Conservation (phyloP, 2,329 filamentous ascomycete genomes). For the Phoma sp. region DNA sequence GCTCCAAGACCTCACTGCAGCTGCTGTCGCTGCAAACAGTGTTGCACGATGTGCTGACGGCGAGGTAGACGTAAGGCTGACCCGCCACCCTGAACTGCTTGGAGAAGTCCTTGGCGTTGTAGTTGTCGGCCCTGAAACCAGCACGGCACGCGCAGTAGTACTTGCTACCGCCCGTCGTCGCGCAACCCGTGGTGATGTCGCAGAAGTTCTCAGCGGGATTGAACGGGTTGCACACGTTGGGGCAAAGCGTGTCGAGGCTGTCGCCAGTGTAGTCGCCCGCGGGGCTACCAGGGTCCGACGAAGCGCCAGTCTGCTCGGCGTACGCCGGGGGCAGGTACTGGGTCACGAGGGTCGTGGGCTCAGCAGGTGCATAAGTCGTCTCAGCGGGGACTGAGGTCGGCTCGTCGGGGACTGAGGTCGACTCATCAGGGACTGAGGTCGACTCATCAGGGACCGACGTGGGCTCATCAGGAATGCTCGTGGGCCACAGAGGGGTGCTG, state of each 20-base stretch:
- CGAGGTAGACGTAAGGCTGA: slow-evolving; percentile 36
- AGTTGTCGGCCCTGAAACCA: slow-evolving; percentile 28
- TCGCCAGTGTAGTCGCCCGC: slow-evolving; percentile 26
- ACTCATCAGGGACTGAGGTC: not conserved
- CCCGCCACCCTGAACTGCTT: slow-evolving; percentile 36
- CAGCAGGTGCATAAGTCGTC: not conserved
- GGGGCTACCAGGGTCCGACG: slow-evolving; percentile 8
- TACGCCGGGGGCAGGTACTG: slow-evolving; percentile 5
- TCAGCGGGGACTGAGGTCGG: not conserved
- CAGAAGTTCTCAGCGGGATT: slow-evolving; percentile 34
- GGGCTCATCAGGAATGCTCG: not conserved
- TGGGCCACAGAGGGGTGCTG: not conserved
- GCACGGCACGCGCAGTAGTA: slow-evolving; percentile 41
- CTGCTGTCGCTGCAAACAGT: slow-evolving; percentile 28
- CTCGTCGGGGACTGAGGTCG: not conserved
- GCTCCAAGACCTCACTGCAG: slow-evolving; percentile 32
- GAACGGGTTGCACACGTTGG: slow-evolving; percentile 33
- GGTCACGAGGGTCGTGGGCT: slow-evolving; percentile 9
- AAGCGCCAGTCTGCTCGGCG: not conserved
- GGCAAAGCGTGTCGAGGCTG: slow-evolving; percentile 29
- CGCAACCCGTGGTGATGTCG: slow-evolving; percentile 32
- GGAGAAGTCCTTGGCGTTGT: slow-evolving; percentile 34
- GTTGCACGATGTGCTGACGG: slow-evolving; percentile 28
- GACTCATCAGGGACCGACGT: not conserved
- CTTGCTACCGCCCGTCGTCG: slow-evolving; percentile 29